Percentiles rank a stretch among this genome's conserved stretches.
Conservation (phyloP, 2,329 filamentous ascomycete genomes). For the Curvularia lunata region DNA sequence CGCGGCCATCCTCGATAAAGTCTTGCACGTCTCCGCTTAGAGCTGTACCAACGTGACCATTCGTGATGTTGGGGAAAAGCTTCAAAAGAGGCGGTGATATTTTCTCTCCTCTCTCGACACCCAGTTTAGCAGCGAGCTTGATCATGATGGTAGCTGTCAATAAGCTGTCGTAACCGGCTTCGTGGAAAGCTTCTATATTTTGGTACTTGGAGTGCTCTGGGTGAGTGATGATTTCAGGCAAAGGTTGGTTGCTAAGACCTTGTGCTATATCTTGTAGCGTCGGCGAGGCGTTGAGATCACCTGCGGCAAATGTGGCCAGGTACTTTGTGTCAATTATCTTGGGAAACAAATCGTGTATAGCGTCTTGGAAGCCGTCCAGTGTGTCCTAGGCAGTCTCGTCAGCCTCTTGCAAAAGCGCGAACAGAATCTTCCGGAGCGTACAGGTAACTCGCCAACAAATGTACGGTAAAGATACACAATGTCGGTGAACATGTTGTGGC, state of each 20-base stretch:
- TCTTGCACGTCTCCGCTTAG: slow-evolving; percentile 16
- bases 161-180: slow-evolving; percentile 69
- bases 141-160: slow-evolving; percentile 66
- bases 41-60: background rate
- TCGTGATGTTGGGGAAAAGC: background rate
- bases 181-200: slow-evolving; percentile 56
- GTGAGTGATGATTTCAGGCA: slow-evolving; percentile 51
- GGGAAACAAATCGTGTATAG: slow-evolving; percentile 62
- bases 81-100: slow-evolving; percentile 1
- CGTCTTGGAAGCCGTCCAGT: slow-evolving; percentile 59
- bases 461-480: slow-evolving; percentile 68
- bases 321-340: slow-evolving; percentile 68
- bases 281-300: slow-evolving; percentile 57
- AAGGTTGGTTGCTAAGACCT: slow-evolving; percentile 49
- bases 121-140: slow-evolving; percentile 60
- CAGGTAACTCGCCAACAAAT: slow-evolving; percentile 65
- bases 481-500: slow-evolving; percentile 71
- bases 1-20: slow-evolving; percentile 23
- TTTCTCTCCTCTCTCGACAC: slow-evolving; percentile 38
- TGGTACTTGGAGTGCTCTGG: slow-evolving; percentile 51
- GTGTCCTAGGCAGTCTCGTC: slow-evolving; percentile 36
- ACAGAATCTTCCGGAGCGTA: background rate
- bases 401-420: background rate
- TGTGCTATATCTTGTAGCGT: slow-evolving; percentile 58
- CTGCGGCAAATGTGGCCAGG: slow-evolving; percentile 64